Base-by-base conservation (phyloP, 768 basidiomycete species). In the Calocybe indica region DNA sequence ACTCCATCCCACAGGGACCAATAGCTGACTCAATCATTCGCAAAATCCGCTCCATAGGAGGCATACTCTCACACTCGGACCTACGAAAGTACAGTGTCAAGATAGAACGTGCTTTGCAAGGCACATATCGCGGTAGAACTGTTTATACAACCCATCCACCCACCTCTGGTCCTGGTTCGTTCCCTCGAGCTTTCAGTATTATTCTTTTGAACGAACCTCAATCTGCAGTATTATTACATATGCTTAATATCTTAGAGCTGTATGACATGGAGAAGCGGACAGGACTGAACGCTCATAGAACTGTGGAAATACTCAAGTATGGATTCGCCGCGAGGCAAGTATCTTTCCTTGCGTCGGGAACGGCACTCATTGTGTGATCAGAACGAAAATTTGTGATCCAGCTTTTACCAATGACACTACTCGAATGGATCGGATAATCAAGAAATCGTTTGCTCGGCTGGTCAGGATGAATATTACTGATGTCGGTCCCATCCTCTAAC, bases 241-340 rank as follows among this genome's bases (percentile, higher is more conserved):
- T 97, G 76, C 69, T 98, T n/a, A 96, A 97, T 60, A 62, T 93
- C 13, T 67, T 95, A 40, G 93, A 96, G 59, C 73, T 76, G n/a
- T 97, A 78, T 58, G 64, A 78, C 32, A 54, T 74, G 12, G 66
- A 69, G 22, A 80, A 80, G 39, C 63, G 72, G 52, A 82, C 74
- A n/a, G 71, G 74, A 0, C 61, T 91, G 11, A 87, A 82, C 53
- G 71, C 79, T 2, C 96, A 98, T 62, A 75, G 93, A 40, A 61
- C 89, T 5, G 71, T 97, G 10, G 96, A 98, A 64, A 78, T 80
- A 0, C 72, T 92, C 61, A 96, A 97, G 60, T 96, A 73, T 56
- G 78, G 76, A 5, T 78, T 78, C 57, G 71, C 78, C 14, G 64
- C 69, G 53, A 63, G 76, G 78, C 75, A 54, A 50, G 56, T 35